phyloP scores from a whole-genome alignment of 352 stramenopile genomes.

The Phytopythium mirpurense region DNA sequence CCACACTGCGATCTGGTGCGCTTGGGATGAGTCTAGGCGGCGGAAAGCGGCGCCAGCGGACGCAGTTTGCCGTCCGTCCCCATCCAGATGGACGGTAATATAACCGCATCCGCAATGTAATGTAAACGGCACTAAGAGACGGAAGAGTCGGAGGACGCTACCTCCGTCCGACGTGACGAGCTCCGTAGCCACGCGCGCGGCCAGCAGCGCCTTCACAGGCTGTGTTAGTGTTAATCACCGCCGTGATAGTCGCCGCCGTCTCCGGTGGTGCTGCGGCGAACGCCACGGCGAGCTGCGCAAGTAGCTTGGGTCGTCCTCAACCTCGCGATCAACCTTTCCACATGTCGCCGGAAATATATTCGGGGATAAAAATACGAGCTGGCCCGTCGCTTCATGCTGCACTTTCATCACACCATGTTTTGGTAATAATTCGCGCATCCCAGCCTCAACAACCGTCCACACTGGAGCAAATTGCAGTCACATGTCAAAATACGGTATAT shows the following conservation, averaged over 20 bases:
- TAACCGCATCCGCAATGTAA: neutral
- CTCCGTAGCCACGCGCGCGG: neutral
- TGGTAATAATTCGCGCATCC: neutral
- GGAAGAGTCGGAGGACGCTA: neutral
- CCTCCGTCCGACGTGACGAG: too few relatives aligned
- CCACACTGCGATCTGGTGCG: neutral
- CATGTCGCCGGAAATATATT: constrained; percentile 8
- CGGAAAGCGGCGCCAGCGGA: neutral
- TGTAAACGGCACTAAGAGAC: neutral
- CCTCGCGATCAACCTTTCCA: too few relatives aligned
- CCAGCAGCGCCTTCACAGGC: neutral
- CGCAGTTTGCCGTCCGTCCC: neutral
- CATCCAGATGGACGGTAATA: neutral
- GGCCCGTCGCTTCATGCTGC: constrained; percentile 1
- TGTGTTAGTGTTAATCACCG: neutral
- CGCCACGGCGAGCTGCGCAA: too few relatives aligned
- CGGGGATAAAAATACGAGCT: constrained; percentile 2
- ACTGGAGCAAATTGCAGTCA: too few relatives aligned
- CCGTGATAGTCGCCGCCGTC: neutral
- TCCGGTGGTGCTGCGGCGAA: too few relatives aligned
- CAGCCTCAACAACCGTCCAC: too few relatives aligned
- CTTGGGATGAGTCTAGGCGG: too few relatives aligned
- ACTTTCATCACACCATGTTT: neutral
- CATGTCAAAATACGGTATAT: neutral
- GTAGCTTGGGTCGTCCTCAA: too few relatives aligned